Conservation (phyloP, 352 stramenopile genomes). For the Elongisporangium senticosum region DNA sequence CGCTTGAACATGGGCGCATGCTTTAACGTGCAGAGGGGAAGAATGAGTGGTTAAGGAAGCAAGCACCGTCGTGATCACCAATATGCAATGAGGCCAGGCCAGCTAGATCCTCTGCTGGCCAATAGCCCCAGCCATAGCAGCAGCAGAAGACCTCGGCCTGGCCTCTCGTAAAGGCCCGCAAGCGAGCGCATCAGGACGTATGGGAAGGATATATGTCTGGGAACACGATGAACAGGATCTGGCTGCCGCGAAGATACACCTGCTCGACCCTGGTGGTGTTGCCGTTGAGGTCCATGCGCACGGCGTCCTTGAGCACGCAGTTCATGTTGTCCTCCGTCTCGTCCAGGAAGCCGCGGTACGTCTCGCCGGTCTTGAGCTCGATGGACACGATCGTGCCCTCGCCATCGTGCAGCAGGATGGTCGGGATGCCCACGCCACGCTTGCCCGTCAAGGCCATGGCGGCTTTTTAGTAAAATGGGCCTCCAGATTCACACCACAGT, state of each 20-base stretch:
- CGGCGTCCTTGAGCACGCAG: constrained; percentile 84
- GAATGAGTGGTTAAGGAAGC: constrained; percentile 7
- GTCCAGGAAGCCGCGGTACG: constrained; percentile 79
- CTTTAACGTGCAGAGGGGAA: constrained; percentile 58
- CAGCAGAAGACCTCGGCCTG: background rate
- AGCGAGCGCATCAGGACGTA: background rate
- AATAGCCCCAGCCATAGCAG: background rate
- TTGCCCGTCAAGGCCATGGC: constrained; percentile 81
- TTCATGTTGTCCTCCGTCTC: constrained; percentile 91
- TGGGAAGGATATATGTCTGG: constrained; percentile 85
- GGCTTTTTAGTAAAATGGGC: background rate
- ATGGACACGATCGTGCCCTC: constrained; percentile 87
- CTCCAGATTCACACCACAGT: background rate
- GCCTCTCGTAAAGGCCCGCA: background rate
- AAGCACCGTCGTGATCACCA: background rate
- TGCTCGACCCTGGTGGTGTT: constrained; percentile 78
- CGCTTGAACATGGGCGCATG: constrained; percentile 86
- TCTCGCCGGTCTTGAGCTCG: constrained; percentile 83
- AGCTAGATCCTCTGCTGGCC: constrained; percentile 14
- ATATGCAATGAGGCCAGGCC: constrained; percentile 7
- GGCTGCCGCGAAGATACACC: constrained; percentile 77
- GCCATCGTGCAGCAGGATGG: constrained; percentile 80
- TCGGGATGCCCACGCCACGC: constrained; percentile 79
- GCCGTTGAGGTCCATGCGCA: constrained; percentile 76
- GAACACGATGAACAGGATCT: constrained; percentile 87